These are phyloP conservation scores for Lodderomyces beijingensis DNA, from an alignment of 1,139 yeast species.

Conservation along the genomic window DNA sequence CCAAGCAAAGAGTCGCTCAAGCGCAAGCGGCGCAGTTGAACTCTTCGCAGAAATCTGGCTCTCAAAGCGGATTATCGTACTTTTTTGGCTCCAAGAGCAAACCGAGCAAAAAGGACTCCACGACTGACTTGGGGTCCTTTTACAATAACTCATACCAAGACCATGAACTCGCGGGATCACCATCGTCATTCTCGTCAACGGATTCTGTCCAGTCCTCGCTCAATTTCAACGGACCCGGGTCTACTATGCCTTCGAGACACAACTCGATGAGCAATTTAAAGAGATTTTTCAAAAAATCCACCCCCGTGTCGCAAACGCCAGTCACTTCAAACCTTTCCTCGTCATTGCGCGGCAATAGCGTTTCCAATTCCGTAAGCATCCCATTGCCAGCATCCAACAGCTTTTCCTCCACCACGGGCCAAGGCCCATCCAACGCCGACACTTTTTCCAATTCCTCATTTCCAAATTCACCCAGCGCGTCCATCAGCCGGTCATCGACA, in stretches of 20 bases:
- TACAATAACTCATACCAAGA: conserved; percentile 37
- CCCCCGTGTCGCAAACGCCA: conserved; percentile 21
- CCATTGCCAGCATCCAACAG: conserved; percentile 9
- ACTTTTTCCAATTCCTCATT: conserved; percentile 18
- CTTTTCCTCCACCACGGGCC: background rate
- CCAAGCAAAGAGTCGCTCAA: conserved; percentile 67
- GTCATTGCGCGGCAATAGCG: conserved; percentile 22
- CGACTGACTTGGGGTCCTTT: conserved; percentile 44
- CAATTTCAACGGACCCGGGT: background rate
- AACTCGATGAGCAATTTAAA: conserved; percentile 74
- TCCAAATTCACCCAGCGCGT: conserved; percentile 14
- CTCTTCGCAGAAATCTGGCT: conserved; percentile 33
- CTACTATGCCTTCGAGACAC: conserved; percentile 33
- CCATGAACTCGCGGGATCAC: conserved; percentile 27
- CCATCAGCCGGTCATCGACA: conserved; percentile 25
- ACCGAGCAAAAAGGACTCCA: conserved; percentile 25
- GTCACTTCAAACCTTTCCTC: conserved; percentile 37
- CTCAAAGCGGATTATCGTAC: conserved; percentile 49
- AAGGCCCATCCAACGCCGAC: too few species aligned
- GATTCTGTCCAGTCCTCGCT: conserved; percentile 28
- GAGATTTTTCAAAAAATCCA: conserved; percentile 52
- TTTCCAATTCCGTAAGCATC: conserved; percentile 13
- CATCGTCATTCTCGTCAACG: conserved; percentile 35
- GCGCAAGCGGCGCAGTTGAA: conserved; percentile 37
- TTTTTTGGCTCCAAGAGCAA: conserved; percentile 35